Base-by-base conservation (phyloP, 2,329 filamentous ascomycete species). In the Moelleriella libera region DNA sequence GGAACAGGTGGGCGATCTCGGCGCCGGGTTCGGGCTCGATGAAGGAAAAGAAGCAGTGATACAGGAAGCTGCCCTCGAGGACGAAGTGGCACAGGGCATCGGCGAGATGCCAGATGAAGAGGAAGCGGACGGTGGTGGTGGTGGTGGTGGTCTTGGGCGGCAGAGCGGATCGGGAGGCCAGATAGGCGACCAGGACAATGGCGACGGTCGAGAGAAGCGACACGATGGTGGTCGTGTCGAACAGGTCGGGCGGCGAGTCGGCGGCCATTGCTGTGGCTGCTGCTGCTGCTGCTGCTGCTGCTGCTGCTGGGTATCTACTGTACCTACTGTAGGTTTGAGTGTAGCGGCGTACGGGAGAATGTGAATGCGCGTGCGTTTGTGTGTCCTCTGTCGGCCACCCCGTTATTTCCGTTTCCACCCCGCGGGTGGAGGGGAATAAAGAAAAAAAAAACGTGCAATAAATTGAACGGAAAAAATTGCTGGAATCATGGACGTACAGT, bases 61-160 rank as follows among this genome's bases (percentile, higher is more conserved):
- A 96, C 29, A 96, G 79, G 66, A 88, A 97, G 58, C 80, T 83
- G 47, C 88, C 89, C 68, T 97, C 90, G 62, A 97, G 84, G 62
- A 88, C 72, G 65, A 94, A 80, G 69, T 98, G 92, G 58, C 89
- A 90, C 42, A 96, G 75, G 32, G 87, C 87, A 64, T 96, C 89
- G 68, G 94, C 94, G 39, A 86, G 76, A 69, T 96, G 89, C 90
- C 90, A 96, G 67, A 94, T 77, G 74, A 95, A 95, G 53, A 96
- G 80, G 60, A 85, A 69, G 51, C 88, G 87, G 48, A 74, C 72
- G 46, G 80, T 76, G 39, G 68, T 61, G 1, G 75, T 61, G 1
- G 75, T 70, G 1, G 69, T 58, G 14, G 66, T 60, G 4, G 21
- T 21, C 21, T 21, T 21, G 21, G 82, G 62, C 28, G 78, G 67